A percentile compares a stretch with the other conserved stretches of the same genome.
phyloP scores from a whole-genome alignment of 1,284 basidiomycete species.

The Cystobasidium slooffiae region DNA sequence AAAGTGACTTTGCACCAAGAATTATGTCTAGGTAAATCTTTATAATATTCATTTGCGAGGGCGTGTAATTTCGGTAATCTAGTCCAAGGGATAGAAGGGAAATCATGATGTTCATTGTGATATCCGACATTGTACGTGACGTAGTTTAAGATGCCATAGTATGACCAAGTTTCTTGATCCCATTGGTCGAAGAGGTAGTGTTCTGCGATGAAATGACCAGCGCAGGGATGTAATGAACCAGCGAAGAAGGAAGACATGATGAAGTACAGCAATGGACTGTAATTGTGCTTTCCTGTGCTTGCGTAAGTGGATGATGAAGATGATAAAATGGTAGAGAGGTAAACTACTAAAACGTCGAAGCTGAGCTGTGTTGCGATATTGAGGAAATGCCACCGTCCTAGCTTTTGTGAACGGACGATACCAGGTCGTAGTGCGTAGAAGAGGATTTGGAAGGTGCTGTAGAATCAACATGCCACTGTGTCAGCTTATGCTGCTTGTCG shows the following conservation, averaged over 20 bases:
- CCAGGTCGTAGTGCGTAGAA: slow-evolving; percentile 97
- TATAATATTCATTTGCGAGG: slow-evolving; percentile 91
- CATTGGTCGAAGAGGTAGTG: slow-evolving; percentile 91
- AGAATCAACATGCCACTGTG: slow-evolving; percentile 21
- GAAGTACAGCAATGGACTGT: slow-evolving; percentile 73
- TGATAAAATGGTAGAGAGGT: slow-evolving; percentile 62
- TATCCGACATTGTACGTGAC: slow-evolving; percentile 98
- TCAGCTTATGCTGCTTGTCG: slow-evolving; percentile 1
- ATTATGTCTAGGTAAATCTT: slow-evolving; percentile 79
- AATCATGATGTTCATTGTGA: slow-evolving; percentile 99
- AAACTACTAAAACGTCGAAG: slow-evolving; percentile 72
- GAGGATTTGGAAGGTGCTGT: slow-evolving; percentile 94
- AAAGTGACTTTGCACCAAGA: slow-evolving; percentile 94
- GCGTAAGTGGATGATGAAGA: neutral
- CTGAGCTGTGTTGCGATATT: slow-evolving; percentile 73
- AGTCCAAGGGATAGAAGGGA: slow-evolving; percentile 92
- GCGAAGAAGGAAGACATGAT: slow-evolving; percentile 90
- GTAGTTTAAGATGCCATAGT: slow-evolving; percentile 89
- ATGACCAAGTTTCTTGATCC: slow-evolving; percentile 91
- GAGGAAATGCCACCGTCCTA: slow-evolving; percentile 81
- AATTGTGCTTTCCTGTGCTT: slow-evolving; percentile 13
- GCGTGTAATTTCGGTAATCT: slow-evolving; percentile 80
- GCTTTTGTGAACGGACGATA: slow-evolving; percentile 82
- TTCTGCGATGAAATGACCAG: slow-evolving; percentile 91
- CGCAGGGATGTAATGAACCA: slow-evolving; percentile 90